Evolutionary conservation across 2,329 filamentous ascomycete species (phyloP).

Genomic region (Penicillium frequentans): DNA sequence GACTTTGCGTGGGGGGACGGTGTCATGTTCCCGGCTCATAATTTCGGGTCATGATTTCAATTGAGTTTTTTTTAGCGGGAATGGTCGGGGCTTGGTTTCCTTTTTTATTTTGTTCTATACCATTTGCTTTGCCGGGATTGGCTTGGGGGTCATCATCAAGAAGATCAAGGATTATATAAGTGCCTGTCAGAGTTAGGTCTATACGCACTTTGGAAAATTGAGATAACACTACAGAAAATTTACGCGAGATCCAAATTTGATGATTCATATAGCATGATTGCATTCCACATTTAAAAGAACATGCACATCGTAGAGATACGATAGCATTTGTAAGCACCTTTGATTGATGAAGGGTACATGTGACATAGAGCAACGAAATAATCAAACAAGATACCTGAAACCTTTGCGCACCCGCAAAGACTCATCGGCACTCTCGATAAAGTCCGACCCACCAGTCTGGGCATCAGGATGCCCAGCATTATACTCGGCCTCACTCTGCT

Average conservation of each 20-base stretch:
- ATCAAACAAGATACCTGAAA: slow-evolving; percentile 28
- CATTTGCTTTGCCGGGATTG: too few relatives aligned
- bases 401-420: slow-evolving; percentile 28
- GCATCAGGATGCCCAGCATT: slow-evolving; percentile 4
- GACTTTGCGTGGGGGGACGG: not conserved
- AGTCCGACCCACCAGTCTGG: slow-evolving; percentile 5
- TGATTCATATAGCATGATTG: not conserved
- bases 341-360: not conserved
- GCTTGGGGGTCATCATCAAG: too few relatives aligned
- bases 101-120: not conserved
- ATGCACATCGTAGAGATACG: not conserved
- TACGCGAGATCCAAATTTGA: not conserved
- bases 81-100: not conserved
- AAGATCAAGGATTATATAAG: too few relatives aligned
- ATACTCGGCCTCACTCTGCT: slow-evolving; percentile 15
- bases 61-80: not conserved
- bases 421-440: slow-evolving; percentile 20
- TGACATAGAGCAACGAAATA: not conserved
- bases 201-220: too few relatives aligned
- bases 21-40: not conserved
- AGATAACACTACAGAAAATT: too few relatives aligned
- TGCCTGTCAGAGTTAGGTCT: too few relatives aligned
- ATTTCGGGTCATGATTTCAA: not conserved
- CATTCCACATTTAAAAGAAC: not conserved
- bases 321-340: too few relatives aligned